A percentile compares a stretch with the other conserved stretches of the same genome.
Conservation (phyloP, 2,329 filamentous ascomycete species). For the Penicillium corylophilum region DNA sequence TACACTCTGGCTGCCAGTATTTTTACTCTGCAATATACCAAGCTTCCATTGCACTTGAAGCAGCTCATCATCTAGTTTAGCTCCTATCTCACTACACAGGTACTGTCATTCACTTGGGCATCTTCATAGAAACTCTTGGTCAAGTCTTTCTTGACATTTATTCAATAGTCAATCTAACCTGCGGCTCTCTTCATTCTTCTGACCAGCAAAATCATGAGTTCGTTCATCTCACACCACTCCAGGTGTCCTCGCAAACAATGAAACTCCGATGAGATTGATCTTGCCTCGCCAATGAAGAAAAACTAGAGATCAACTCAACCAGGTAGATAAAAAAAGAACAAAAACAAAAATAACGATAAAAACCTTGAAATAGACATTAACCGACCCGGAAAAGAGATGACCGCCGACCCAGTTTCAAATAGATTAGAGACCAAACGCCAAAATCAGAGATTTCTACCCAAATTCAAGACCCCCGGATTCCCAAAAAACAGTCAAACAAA, state of each 20-base stretch:
- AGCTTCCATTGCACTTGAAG: background rate
- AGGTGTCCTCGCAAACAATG: background rate
- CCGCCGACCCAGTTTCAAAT: background rate
- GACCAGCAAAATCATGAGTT: background rate
- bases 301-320: background rate
- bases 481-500: background rate
- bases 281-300: background rate
- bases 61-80: background rate
- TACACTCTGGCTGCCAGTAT: background rate
- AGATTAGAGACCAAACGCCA: background rate
- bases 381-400: background rate
- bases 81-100: background rate
- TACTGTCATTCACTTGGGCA: no score
- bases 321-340: background rate
- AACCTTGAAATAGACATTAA: constrained; percentile 6
- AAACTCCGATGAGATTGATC: background rate
- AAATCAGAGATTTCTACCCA: background rate
- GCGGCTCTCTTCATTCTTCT: background rate
- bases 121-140: no score
- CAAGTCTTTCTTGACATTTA: no score
- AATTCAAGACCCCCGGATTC: background rate
- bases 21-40: constrained; percentile 1
- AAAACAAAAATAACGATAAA: background rate
- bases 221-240: background rate
- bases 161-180: no score